Percentiles rank a stretch among this genome's conserved stretches.
phyloP scores from a whole-genome alignment of 768 basidiomycete genomes.

The Podaxis carcinomalis region DNA sequence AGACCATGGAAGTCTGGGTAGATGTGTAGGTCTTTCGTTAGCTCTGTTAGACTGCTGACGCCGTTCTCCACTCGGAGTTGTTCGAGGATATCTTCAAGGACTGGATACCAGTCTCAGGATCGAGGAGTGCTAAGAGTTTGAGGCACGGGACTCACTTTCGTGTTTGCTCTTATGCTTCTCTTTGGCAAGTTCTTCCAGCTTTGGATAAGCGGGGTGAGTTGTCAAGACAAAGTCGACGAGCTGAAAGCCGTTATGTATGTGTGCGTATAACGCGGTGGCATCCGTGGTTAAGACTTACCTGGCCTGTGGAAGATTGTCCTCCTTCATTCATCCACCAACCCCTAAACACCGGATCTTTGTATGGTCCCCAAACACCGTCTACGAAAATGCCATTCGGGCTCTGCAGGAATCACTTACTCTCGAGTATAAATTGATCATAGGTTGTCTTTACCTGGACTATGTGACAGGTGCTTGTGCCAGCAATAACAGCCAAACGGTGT shows the following conservation, averaged over 20 bases:
- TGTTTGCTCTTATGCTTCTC: conserved; percentile 57
- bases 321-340: conserved; percentile 99
- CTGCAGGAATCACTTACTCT: conserved; percentile 27
- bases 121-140: no score
- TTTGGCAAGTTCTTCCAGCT: conserved; percentile 62
- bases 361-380: conserved; percentile 90
- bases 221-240: conserved; percentile 93
- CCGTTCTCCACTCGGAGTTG: conserved; percentile 51
- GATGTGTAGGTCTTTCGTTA: conserved; percentile 87
- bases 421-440: not conserved
- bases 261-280: no score
- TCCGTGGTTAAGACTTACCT: conserved; percentile 41
- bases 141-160: conserved; percentile 32
- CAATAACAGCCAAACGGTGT: conserved; percentile 85
- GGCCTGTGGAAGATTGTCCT: conserved; percentile 98
- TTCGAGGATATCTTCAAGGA: conserved; percentile 73
- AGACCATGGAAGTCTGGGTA: conserved; percentile 94
- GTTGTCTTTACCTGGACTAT: conserved; percentile 65
- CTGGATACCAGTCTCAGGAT: conserved; percentile 26
- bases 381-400: conserved; percentile 84
- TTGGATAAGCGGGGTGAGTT: conserved; percentile 81
- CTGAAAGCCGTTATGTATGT: conserved; percentile 27
- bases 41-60: conserved; percentile 66
- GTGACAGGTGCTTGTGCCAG: conserved; percentile 96
- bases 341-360: conserved; percentile 86